Evolutionary conservation across 2,329 filamentous ascomycete species (phyloP), one percentile per base, ranked within the genome.

Genomic region (Tolypocladium ophioglossoides): DNA sequence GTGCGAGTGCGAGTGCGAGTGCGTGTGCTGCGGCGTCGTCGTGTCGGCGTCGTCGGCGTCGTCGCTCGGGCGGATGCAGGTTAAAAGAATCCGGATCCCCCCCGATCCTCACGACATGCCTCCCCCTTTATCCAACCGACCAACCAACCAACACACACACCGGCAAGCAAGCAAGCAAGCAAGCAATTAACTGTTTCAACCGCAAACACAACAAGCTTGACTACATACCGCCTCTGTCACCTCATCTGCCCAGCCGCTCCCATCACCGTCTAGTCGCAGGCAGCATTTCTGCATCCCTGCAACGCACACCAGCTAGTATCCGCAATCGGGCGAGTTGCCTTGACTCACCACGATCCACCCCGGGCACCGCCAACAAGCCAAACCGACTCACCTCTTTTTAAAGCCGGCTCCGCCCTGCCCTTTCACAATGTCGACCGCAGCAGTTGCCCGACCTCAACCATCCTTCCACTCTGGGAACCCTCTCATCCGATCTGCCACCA

Each of bases 401-500:
- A 50, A 22, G 39, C 48, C 32, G 20, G n/a, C 38, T 48, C 52
- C 54, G 57, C 40, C 48, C 44, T 40, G 46, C n/a, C 53, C 35
- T 39, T 55, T 57, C 61, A 66, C 54, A 50, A 70, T 70, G 67
- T 65, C 67, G 55, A 59, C 67, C 52, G 57, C 63, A 54, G 57
- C 62, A 59, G 55, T 61, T 50, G 56, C 57, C 44, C 57, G 62
- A 62, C 63, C 53, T 52, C 63, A 57, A 18, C 41, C 53, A 62
- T 51, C 40, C 55, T 44, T 47, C 9, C 44, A 32, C 11, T 32
- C 44, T 32, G 27, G 27, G 11, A 54, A 58, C 55, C 61, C 66
- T 58, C 64, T 68, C 53, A 62, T 62, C 57, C 65, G 66, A 50
- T 53, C 61, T 55, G 62, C 75, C 51, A 72, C 74, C 61, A 79